Evolutionary conservation across 345 rosid genomes (phyloP).

Genomic region (Aquilaria malaccensis): DNA sequence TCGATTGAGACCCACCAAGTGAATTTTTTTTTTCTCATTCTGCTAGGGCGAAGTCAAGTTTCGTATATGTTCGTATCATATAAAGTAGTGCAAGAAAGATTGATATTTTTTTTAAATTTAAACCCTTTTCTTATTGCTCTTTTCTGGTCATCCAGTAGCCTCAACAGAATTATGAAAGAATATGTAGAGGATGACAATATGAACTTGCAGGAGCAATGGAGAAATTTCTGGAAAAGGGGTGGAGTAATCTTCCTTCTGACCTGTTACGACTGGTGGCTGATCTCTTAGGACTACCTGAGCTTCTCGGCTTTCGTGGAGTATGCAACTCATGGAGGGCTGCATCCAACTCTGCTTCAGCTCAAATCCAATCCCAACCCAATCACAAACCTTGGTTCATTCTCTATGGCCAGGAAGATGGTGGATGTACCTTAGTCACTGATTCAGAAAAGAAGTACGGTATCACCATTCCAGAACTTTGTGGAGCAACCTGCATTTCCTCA

Average conservation of each 20-base stretch:
- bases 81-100: no score
- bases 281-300: conserved; percentile 17
- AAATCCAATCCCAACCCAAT: conserved; percentile 7
- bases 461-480: conserved; percentile 15
- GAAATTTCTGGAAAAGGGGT: not conserved
- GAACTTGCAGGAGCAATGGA: not conserved
- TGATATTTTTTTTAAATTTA: no score
- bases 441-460: conserved; percentile 1
- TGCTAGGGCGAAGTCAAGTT: not conserved
- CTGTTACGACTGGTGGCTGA: conserved; percentile 8
- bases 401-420: conserved; percentile 10
- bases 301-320: conserved; percentile 19
- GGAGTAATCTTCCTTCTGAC: conserved; percentile 21
- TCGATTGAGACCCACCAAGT: no score
- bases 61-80: not conserved
- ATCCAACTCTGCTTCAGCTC: conserved; percentile 14
- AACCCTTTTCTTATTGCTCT: not conserved
- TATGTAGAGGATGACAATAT: not conserved
- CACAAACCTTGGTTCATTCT: conserved; percentile 18
- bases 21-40: no score
- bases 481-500: conserved; percentile 29
- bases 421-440: conserved; percentile 8
- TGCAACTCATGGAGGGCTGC: conserved; percentile 22
- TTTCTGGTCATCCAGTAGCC: not conserved
- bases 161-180: not conserved